Base-by-base conservation (phyloP, 441 rosid genomes). In the Melastoma candidum region DNA sequence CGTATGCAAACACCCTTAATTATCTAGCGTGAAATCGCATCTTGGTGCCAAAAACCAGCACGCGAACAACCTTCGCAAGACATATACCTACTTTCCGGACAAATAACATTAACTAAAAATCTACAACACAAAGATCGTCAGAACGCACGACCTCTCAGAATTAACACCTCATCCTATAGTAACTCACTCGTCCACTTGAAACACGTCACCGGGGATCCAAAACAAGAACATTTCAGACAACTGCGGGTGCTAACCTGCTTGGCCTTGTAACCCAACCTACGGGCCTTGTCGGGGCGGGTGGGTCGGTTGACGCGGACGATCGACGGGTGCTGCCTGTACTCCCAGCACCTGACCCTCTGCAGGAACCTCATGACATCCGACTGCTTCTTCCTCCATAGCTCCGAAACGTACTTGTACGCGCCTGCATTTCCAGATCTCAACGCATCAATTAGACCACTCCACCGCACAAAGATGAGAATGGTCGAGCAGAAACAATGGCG, bases 311-410 rank as follows among this genome's bases (percentile, higher is more conserved):
- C 61, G 3, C 67, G 60, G 17, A 63, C 67, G 10, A 63, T 63
- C 2, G 67, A 56, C 10, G 67, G 61, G 52, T 49, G 61, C 61
- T 63, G 67, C 3, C 66, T 43, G 22, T 62, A 62, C 50, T 62
- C 66, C 66, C 66, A 62, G 44, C 66, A 62, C 66, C 66, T 63
- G 41, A 63, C 67, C 67, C 67, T 63, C 67, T 50, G 67, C 56
- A 63, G 26, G 56, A 63, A 63, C 51, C 67, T 56, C 67, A 63
- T 63, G 47, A 63, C 67, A 56, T 63, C 67, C 41, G 67, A 63
- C 44, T 56, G 67, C 56, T 63, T 63, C 67, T 56, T 63, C 61
- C 67, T 63, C 61, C 61, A 63, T 63, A 63, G 47, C 61, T 63
- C 67, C 57, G 54, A 51, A 46, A 63, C 67, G 29, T 63, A 63